These are phyloP conservation scores for Umbelopsis isabellina DNA, from an alignment of 192 early-diverging fungal species.

Conservation along the genomic window DNA sequence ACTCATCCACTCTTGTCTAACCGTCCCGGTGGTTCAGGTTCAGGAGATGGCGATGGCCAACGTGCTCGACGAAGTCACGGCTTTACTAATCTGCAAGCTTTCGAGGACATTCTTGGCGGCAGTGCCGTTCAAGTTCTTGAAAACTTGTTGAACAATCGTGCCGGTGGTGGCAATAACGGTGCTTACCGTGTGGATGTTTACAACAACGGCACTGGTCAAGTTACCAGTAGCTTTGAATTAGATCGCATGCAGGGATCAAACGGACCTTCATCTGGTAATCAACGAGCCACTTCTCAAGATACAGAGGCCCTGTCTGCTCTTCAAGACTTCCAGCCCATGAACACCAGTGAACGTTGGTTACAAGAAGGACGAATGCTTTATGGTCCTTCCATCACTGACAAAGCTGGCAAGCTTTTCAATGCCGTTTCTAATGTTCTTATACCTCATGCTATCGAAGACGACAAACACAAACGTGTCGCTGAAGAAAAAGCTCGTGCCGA, in stretches of 20 bases:
- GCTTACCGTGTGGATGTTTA: constrained; percentile 46
- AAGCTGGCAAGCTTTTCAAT: constrained; percentile 60
- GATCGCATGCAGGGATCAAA: not conserved
- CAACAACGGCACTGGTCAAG: constrained; percentile 15
- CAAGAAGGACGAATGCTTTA: constrained; percentile 87
- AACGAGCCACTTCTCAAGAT: constrained; percentile 17
- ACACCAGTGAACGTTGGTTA: constrained; percentile 80
- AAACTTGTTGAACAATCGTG: constrained; percentile 44
- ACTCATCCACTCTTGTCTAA: constrained; percentile 71
- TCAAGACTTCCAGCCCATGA: constrained; percentile 69
- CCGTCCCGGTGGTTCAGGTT: constrained; percentile 25
- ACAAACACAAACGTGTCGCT: constrained; percentile 51
- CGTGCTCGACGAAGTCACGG: constrained; percentile 39
- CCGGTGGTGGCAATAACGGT: constrained; percentile 23
- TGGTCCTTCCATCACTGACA: constrained; percentile 62
- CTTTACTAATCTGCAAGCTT: constrained; percentile 57
- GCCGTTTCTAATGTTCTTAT: constrained; percentile 71
- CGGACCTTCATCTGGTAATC: constrained; percentile 8
- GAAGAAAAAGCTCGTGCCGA: constrained; percentile 58
- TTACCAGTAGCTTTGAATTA: constrained; percentile 14
- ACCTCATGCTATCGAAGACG: constrained; percentile 77
- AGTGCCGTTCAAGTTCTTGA: constrained; percentile 60
- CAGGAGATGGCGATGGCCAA: constrained; percentile 13
- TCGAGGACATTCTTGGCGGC: constrained; percentile 67
- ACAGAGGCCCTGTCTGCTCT: constrained; percentile 57